Conservation (phyloP, 2,329 filamentous ascomycete genomes). For the Emericellopsis cladophorae region DNA sequence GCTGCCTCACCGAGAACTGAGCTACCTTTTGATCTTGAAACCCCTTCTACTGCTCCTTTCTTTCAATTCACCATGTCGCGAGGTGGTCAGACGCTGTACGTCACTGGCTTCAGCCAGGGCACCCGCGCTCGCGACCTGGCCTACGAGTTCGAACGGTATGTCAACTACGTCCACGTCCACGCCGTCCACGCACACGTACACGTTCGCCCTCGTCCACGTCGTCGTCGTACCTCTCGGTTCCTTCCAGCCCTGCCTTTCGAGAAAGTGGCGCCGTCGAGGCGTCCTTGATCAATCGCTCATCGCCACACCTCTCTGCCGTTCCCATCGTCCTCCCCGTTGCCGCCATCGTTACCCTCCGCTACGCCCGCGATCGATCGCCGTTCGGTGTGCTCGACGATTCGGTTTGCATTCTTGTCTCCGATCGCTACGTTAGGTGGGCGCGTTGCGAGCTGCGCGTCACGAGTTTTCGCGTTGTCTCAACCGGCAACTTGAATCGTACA, state of each 20-base stretch:
- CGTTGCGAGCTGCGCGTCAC: too few relatives aligned
- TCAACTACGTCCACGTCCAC: constrained; percentile 36
- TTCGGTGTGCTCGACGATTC: too few relatives aligned
- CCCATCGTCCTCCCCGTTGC: constrained; percentile 25
- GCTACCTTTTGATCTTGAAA: too few relatives aligned
- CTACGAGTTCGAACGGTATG: constrained; percentile 99
- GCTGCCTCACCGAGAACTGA: too few relatives aligned
- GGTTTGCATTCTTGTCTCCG: background rate
- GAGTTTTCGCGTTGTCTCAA: constrained; percentile 20
- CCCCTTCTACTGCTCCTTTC: background rate
- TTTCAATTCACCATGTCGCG: constrained; percentile 59
- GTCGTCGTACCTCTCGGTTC: background rate
- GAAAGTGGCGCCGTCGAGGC: too few relatives aligned
- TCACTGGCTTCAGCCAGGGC: constrained; percentile 97
- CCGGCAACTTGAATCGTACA: constrained; percentile 25
- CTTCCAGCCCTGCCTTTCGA: background rate
- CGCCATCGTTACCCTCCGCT: constrained; percentile 10
- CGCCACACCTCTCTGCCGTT: constrained; percentile 14
- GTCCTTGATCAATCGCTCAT: background rate
- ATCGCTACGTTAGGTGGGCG: constrained; percentile 4
- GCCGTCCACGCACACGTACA: constrained; percentile 15
- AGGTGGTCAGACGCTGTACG: constrained; percentile 87
- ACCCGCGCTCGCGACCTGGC: constrained; percentile 97
- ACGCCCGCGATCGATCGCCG: constrained; percentile 3
- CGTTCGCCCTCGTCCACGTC: constrained; percentile 7